A percentile compares a stretch with the other conserved stretches of the same genome.
Conservation (phyloP, 2,329 filamentous ascomycete genomes). For the Botryotinia globosa region DNA sequence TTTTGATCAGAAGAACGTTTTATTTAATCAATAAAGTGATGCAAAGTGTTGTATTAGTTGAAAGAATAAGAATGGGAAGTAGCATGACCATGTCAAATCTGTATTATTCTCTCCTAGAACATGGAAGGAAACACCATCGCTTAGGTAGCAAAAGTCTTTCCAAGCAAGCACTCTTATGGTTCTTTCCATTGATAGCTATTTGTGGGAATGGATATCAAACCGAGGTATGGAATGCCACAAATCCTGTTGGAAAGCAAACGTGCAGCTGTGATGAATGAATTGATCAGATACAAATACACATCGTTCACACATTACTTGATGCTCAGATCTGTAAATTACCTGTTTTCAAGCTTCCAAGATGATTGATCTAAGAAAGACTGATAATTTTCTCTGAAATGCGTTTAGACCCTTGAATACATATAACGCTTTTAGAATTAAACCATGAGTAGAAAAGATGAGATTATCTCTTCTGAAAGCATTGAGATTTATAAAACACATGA, state of each 20-base stretch:
- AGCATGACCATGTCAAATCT: neutral
- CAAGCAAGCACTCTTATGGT: neutral
- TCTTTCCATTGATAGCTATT: neutral
- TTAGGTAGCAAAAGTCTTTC: neutral
- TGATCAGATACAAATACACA: neutral
- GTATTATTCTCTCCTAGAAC: neutral
- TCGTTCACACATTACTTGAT: neutral
- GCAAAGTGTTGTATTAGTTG: too few relatives aligned
- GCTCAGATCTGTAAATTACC: neutral
- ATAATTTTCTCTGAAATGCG: neutral
- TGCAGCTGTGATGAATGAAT: neutral
- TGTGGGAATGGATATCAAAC: neutral
- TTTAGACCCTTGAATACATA: too few relatives aligned
- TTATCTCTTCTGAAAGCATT: neutral
- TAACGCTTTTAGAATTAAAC: neutral
- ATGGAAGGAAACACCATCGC: neutral
- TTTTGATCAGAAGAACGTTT: too few relatives aligned
- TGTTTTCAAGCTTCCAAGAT: neutral
- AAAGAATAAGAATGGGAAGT: neutral
- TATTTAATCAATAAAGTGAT: neutral
- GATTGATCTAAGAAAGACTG: neutral
- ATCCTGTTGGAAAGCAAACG: neutral
- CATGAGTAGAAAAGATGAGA: neutral
- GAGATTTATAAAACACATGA: neutral
- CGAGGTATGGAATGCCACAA: neutral